Conservation (phyloP, 106 monocot genomes). For the Allium cepa region DNA sequence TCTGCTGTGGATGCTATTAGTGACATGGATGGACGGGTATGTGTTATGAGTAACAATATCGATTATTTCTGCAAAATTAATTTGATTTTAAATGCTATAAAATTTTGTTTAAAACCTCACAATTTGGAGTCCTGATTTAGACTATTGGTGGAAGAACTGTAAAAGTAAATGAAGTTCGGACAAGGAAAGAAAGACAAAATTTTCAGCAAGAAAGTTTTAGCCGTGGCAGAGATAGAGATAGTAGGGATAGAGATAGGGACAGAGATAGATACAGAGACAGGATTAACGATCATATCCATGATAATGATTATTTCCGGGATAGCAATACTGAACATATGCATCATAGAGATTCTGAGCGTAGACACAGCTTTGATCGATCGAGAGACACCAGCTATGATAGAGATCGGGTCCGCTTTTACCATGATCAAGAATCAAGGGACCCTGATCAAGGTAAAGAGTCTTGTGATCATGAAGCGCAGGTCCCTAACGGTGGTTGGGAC, state of each 20-base stretch:
- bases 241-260: background rate
- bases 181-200: conserved; percentile 54
- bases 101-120: conserved; percentile 1
- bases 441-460: too few relatives aligned
- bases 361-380: conserved; percentile 34
- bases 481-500: conserved; percentile 43
- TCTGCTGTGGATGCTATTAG: conserved; percentile 77
- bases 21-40: conserved; percentile 90
- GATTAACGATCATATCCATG: conserved; percentile 48
- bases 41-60: background rate
- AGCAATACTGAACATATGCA: conserved; percentile 33
- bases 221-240: conserved; percentile 50
- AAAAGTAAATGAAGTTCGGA: conserved; percentile 76
- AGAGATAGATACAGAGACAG: conserved; percentile 21
- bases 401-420: conserved; percentile 31
- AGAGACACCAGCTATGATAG: conserved; percentile 38
- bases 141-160: conserved; percentile 73
- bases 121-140: conserved; percentile 28
- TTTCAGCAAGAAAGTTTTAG: conserved; percentile 54
- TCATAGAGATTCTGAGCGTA: conserved; percentile 47
- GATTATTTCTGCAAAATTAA: too few relatives aligned
- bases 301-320: conserved; percentile 49
- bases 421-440: conserved; percentile 24
- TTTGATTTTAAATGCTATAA: too few relatives aligned
- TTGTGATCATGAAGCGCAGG: background rate